These are phyloP conservation scores for Mortierella claussenii DNA, from an alignment of 192 early-diverging fungal species.

Conservation along the genomic window DNA sequence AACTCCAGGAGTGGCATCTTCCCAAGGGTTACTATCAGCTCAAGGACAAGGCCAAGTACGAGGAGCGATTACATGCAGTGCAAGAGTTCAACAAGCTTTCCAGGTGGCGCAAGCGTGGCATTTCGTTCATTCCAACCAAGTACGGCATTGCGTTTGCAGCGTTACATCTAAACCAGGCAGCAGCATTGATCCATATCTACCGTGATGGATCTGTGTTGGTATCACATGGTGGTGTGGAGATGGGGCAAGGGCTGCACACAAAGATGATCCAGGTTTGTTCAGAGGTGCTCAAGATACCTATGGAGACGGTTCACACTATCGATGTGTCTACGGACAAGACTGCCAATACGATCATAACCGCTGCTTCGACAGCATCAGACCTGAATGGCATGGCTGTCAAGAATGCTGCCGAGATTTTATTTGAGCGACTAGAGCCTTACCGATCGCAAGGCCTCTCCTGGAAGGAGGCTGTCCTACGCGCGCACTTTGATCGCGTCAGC, in stretches of 20 bases:
- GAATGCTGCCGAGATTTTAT: conserved; percentile 78
- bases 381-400: conserved; percentile 84
- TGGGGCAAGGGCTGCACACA: conserved; percentile 92
- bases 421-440: conserved; percentile 77
- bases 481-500: conserved; percentile 81
- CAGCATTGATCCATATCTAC: conserved; percentile 86
- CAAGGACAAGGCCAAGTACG: conserved; percentile 61
- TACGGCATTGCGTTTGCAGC: conserved; percentile 82
- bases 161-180: conserved; percentile 84
- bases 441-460: conserved; percentile 63
- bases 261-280: conserved; percentile 89
- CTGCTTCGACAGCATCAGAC: conserved; percentile 80
- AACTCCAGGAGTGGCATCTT: conserved; percentile 76
- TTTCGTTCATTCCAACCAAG: conserved; percentile 83
- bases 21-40: conserved; percentile 75
- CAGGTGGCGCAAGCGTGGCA: conserved; percentile 82
- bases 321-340: conserved; percentile 79
- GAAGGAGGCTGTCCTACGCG: conserved; percentile 62
- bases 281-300: conserved; percentile 76
- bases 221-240: conserved; percentile 85
- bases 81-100: conserved; percentile 76
- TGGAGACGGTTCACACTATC: conserved; percentile 66
- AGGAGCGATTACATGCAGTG: conserved; percentile 61
- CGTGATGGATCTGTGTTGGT: conserved; percentile 85
- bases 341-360: conserved; percentile 81